Evolutionary conservation across 1,284 basidiomycete genomes (phyloP).

Genomic region (Flammula alnicola): DNA sequence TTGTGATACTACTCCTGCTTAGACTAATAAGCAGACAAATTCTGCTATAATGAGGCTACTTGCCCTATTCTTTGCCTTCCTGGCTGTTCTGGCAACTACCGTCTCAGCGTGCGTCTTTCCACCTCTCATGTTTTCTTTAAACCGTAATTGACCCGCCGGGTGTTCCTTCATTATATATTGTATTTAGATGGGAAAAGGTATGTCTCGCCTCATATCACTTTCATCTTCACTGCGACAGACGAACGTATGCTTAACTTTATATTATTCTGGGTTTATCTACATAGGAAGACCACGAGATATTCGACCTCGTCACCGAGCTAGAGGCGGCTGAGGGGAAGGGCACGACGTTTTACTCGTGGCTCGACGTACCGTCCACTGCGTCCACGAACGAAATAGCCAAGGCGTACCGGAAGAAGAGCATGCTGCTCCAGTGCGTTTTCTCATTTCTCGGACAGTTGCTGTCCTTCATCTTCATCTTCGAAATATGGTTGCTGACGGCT

Average conservation of each 20-base stretch:
- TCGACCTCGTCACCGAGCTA: constrained; percentile 89
- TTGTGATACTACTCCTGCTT: not conserved
- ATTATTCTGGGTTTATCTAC: not conserved
- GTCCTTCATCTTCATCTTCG: constrained; percentile 3
- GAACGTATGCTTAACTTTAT: too few relatives aligned
- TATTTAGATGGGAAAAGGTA: constrained; percentile 75
- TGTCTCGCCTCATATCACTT: not conserved
- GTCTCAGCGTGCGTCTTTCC: constrained; percentile 50
- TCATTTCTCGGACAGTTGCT: too few relatives aligned
- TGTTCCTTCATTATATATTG: constrained; percentile 6
- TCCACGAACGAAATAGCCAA: constrained; percentile 77
- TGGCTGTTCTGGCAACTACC: constrained; percentile 48
- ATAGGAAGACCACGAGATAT: constrained; percentile 93
- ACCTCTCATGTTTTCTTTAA: not conserved
- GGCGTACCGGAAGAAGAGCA: constrained; percentile 89
- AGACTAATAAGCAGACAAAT: not conserved
- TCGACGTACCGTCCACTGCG: constrained; percentile 75
- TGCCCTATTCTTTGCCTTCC: constrained; percentile 39
- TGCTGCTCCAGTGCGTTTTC: constrained; percentile 83
- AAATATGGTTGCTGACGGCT: constrained; percentile 8
- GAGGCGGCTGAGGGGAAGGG: constrained; percentile 87
- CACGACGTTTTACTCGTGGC: constrained; percentile 89
- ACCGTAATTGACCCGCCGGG: not conserved
- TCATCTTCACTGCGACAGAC: too few relatives aligned
- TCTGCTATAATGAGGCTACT: constrained; percentile 47